Conservation (phyloP, 345 rosid species). For the Populus nigra region DNA sequence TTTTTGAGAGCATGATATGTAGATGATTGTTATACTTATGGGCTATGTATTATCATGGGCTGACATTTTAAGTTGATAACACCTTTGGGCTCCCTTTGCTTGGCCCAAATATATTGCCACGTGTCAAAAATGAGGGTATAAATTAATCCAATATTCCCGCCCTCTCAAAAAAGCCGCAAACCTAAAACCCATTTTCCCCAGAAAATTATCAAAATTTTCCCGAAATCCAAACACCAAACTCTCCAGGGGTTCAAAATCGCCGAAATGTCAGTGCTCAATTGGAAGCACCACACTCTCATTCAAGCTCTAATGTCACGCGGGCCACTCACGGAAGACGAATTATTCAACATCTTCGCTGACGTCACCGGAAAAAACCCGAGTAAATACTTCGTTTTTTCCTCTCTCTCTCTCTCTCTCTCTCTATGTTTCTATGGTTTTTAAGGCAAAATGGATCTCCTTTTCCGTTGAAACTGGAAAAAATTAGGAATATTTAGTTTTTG, state of each 20-base stretch:
- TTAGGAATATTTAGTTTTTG: no score
- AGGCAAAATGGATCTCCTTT: neutral
- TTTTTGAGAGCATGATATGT: no score
- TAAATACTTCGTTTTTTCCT: constrained; percentile 12
- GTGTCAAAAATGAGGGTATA: neutral
- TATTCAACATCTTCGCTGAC: constrained; percentile 58
- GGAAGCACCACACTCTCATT: constrained; percentile 79
- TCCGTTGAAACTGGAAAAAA: neutral
- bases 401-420: neutral
- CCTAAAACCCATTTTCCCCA: neutral
- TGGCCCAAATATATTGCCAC: neutral
- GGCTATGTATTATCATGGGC: neutral
- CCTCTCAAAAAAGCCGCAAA: neutral
- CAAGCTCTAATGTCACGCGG: constrained; percentile 84
- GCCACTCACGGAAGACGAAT: constrained; percentile 68
- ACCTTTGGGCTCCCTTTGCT: neutral
- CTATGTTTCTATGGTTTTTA: neutral
- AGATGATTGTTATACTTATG: neutral
- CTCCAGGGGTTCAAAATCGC: neutral
- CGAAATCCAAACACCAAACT: neutral
- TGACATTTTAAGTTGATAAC: neutral
- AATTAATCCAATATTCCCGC: neutral
- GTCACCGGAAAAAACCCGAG: constrained; percentile 62
- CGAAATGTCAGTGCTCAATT: constrained; percentile 50
- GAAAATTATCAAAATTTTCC: neutral